phyloP scores from a whole-genome alignment of 805 yeast genomes.

The Huiozyma sinensis region DNA sequence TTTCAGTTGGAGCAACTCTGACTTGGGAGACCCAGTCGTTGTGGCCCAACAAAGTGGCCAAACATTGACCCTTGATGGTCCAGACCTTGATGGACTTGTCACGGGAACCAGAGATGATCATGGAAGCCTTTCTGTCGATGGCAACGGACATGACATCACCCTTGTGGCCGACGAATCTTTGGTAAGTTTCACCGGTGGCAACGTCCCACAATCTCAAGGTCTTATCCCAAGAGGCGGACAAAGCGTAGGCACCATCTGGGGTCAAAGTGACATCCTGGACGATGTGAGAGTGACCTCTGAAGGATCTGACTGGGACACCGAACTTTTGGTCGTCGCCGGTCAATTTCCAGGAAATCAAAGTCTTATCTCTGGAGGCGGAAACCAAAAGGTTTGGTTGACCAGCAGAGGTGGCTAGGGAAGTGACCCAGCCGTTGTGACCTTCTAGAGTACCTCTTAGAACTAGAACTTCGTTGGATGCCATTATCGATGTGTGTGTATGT shows the following conservation, averaged over 20 bases:
- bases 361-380: conserved; percentile 98
- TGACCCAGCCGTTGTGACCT: conserved; percentile 96
- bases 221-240: conserved; percentile 99
- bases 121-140: conserved; percentile 92
- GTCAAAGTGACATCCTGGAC: conserved; percentile 96
- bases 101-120: conserved; percentile 97
- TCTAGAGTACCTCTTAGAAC: conserved; percentile 99
- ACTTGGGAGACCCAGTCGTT: conserved; percentile 98
- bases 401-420: conserved; percentile 94
- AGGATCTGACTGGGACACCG: conserved; percentile 97
- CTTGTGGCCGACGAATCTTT: conserved; percentile 96
- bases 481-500: conserved; percentile 20
- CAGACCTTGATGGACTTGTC: conserved; percentile 98
- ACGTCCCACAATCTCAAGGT: conserved; percentile 98
- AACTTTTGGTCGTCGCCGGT: conserved; percentile 91
- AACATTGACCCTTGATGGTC: conserved; percentile 97
- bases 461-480: conserved; percentile 86
- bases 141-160: conserved; percentile 96
- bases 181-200: conserved; percentile 83
- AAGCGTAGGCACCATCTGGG: conserved; percentile 94
- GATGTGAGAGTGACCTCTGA: conserved; percentile 98
- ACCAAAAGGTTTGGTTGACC: conserved; percentile 96
- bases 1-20: conserved; percentile 76
- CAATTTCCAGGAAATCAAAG: conserved; percentile 96
- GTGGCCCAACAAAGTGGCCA: conserved; percentile 91